Percentiles rank a stretch among this genome's conserved stretches.
phyloP scores from a whole-genome alignment of 352 stramenopile genomes.

The Pythium diclinum region DNA sequence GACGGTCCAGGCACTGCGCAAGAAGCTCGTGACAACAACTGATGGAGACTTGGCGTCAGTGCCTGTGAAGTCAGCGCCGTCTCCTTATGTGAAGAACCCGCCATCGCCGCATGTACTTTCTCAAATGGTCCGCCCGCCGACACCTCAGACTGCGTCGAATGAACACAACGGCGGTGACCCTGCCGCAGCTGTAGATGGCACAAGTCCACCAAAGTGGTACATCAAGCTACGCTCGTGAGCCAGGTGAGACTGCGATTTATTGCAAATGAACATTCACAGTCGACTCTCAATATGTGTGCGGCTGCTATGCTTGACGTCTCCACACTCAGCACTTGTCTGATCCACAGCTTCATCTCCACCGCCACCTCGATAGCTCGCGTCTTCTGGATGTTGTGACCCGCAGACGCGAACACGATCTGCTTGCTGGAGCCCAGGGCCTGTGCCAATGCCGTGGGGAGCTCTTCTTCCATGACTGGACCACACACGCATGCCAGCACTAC shows the following conservation, averaged over 20 bases:
- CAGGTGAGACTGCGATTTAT: neutral
- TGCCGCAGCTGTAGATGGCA: neutral
- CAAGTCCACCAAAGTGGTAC: constrained; percentile 55
- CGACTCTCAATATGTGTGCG: neutral
- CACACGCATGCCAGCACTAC: constrained; percentile 50
- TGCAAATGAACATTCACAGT: no score
- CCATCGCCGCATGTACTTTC: constrained; percentile 21
- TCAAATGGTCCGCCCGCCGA: constrained; percentile 49
- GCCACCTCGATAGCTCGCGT: constrained; percentile 47
- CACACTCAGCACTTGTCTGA: constrained; percentile 13
- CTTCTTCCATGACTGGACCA: constrained; percentile 57
- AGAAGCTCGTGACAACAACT: constrained; percentile 24
- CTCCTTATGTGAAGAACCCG: constrained; percentile 21
- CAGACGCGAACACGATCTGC: constrained; percentile 44
- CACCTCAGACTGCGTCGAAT: constrained; percentile 10
- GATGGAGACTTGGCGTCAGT: neutral
- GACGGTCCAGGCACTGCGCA: constrained; percentile 44
- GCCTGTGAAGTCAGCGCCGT: constrained; percentile 3
- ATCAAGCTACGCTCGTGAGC: constrained; percentile 43
- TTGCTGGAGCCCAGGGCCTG: constrained; percentile 29
- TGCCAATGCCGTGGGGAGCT: constrained; percentile 45
- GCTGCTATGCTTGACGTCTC: neutral
- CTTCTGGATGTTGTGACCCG: constrained; percentile 80
- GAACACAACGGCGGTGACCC: constrained; percentile 2
- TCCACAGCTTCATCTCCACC: constrained; percentile 41